phyloP scores from a whole-genome alignment of 1,139 yeast species.

The Yamadazyma taylorii region DNA sequence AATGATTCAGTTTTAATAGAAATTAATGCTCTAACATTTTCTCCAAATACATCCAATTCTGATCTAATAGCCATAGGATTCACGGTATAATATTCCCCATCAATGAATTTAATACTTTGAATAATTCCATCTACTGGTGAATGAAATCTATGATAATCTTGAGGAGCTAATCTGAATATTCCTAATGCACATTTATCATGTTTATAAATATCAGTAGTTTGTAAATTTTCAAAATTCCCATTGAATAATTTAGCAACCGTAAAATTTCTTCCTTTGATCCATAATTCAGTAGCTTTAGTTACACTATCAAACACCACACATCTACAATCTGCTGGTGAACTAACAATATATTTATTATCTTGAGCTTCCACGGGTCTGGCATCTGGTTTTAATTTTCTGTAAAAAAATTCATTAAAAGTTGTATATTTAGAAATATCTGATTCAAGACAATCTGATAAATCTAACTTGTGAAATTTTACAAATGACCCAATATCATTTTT shows the following conservation, averaged over 20 bases:
- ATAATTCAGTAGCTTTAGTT: constrained; percentile 65
- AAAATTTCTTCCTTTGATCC: constrained; percentile 90
- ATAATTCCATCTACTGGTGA: constrained; percentile 77
- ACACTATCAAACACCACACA: constrained; percentile 69
- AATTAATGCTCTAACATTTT: constrained; percentile 75
- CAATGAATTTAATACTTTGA: constrained; percentile 64
- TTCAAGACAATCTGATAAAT: constrained; percentile 64
- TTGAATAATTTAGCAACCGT: constrained; percentile 65
- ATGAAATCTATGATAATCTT: constrained; percentile 94
- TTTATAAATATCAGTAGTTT: constrained; percentile 38
- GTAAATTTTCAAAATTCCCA: constrained; percentile 52
- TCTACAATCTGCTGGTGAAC: constrained; percentile 89
- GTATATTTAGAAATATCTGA: constrained; percentile 50
- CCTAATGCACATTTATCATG: constrained; percentile 60
- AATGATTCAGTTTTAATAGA: constrained; percentile 73
- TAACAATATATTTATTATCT: constrained; percentile 47
- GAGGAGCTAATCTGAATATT: constrained; percentile 90
- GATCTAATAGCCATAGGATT: constrained; percentile 97
- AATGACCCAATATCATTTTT: constrained; percentile 70
- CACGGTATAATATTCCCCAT: constrained; percentile 93
- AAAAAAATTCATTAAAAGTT: constrained; percentile 89
- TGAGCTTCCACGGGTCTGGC: constrained; percentile 70
- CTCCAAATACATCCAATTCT: constrained; percentile 88
- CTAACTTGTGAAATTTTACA: constrained; percentile 76
- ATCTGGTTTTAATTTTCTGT: constrained; percentile 69